Base-by-base conservation (phyloP, 225 moss, liverwort and hornwort species). In the Physcomitrellopsis africana region DNA sequence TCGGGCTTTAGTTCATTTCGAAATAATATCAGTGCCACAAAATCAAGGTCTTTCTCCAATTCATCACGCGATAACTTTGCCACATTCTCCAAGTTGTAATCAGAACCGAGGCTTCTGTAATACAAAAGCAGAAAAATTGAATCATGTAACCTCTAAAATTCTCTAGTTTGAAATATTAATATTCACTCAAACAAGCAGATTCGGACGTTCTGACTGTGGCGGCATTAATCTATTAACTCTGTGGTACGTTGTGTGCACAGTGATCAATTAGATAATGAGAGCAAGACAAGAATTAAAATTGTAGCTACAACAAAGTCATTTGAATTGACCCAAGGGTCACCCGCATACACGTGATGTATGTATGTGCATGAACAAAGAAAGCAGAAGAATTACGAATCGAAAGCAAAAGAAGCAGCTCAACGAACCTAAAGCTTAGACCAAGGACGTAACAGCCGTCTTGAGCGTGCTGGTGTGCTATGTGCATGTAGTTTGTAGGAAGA, bases 401-500 rank as follows among this genome's bases (percentile, higher is more conserved):
- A 20, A 77, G 55, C 0, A 19, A 11, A 68, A 65, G 37, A 20
- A 47, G 58, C 13, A 80, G 32, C 19, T 73, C 41, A 60, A 43
- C 77, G 63, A 82, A 92, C 89, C 92, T 92, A 65, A 87, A 80
- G 59, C 87, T 81, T 77, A 95, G 77, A 65, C 95, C 89, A 75
- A 95, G 87, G 18, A 92, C 92, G 63, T 95, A 95, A 79, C 95
- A 95, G 54, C 95, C 95, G 76, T 89, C 82, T 46, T 92, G 89
- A 47, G 95, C 91, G 78, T 92, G 89, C 69, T 77, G 76, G 68
- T 83, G 83, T 66, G 95, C 92, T 54, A 74, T 83, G 62, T 83
- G 63, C 75, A 81, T 32, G 42, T 91, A 95, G 47, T 91, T 74
- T 41, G 68, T 14, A 29, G 91, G 89, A 43, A 92, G 83, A 70